Conservation (phyloP, 148 eudicot species). For the Drosera capensis region DNA sequence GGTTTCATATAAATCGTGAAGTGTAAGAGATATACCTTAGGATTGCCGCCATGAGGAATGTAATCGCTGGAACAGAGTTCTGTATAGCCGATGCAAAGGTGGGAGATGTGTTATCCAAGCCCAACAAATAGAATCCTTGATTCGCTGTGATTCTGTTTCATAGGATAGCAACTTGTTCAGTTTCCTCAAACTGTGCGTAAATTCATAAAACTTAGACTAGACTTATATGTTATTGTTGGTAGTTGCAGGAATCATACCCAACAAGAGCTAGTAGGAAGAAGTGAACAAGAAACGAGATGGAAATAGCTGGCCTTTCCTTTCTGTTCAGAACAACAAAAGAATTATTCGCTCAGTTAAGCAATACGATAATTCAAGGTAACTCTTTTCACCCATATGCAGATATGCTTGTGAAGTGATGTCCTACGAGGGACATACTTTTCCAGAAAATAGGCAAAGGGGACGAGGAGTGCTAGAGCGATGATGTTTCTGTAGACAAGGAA, state of each 20-base stretch:
- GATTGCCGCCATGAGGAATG: constrained; percentile 84
- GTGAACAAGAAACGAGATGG: constrained; percentile 49
- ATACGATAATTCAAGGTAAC: too few relatives aligned
- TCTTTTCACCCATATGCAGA: background rate
- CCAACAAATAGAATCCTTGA: constrained; percentile 96
- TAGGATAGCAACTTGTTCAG: background rate
- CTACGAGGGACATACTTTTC: constrained; percentile 57
- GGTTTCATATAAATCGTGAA: background rate
- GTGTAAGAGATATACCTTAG: constrained; percentile 36
- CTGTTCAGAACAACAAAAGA: constrained; percentile 18
- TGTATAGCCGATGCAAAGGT: constrained; percentile 97
- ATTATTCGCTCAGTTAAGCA: too few relatives aligned
- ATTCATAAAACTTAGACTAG: too few relatives aligned
- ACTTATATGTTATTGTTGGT: background rate
- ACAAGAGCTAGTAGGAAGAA: constrained; percentile 79
- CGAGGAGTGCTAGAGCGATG: constrained; percentile 65
- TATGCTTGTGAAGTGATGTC: too few relatives aligned
- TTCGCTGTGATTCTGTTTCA: constrained; percentile 76
- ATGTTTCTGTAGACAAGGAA: constrained; percentile 83
- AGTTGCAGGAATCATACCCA: constrained; percentile 32
- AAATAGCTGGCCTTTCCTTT: constrained; percentile 89
- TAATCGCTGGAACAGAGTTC: constrained; percentile 95
- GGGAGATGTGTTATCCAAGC: constrained; percentile 89
- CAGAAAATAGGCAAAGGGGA: constrained; percentile 86
- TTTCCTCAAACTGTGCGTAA: background rate